Evolutionary conservation across 2,329 filamentous ascomycete genomes (phyloP).

Genomic region (Xylariomycetidae sp.): DNA sequence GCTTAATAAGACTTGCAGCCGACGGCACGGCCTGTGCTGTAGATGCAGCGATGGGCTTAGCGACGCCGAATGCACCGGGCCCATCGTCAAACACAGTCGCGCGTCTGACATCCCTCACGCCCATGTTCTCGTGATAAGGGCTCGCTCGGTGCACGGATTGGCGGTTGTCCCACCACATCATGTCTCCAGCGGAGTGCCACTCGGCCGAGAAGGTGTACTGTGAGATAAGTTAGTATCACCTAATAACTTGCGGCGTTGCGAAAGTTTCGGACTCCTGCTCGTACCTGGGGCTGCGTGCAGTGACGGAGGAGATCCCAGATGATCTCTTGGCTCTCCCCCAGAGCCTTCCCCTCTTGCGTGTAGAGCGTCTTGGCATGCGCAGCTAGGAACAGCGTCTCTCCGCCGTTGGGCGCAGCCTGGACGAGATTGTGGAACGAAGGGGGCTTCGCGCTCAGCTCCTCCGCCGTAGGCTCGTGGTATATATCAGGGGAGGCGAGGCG

Average conservation of each 20-base stretch:
- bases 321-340: conserved; percentile 21
- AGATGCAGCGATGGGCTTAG: background rate
- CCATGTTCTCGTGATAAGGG: conserved; percentile 20
- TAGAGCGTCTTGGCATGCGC: conserved; percentile 20
- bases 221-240: background rate
- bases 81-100: conserved; percentile 24
- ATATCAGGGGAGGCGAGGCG: conserved; percentile 5
- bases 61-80: conserved; percentile 11
- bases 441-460: conserved; percentile 19
- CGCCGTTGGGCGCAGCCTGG: conserved; percentile 18
- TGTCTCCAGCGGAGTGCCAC: conserved; percentile 19
- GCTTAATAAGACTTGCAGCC: background rate
- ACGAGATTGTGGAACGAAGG: conserved; percentile 21
- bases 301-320: conserved; percentile 22
- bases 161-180: conserved; percentile 28
- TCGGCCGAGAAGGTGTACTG: conserved; percentile 25
- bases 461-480: conserved; percentile 5
- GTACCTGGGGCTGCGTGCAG: conserved; percentile 19
- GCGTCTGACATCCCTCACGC: conserved; percentile 20
- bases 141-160: conserved; percentile 25
- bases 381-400: conserved; percentile 20
- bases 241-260: background rate
- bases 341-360: conserved; percentile 7
- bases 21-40: no score
- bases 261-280: background rate